Conservation (phyloP, 306 rosid species). For the Quercus aquifolioides region DNA sequence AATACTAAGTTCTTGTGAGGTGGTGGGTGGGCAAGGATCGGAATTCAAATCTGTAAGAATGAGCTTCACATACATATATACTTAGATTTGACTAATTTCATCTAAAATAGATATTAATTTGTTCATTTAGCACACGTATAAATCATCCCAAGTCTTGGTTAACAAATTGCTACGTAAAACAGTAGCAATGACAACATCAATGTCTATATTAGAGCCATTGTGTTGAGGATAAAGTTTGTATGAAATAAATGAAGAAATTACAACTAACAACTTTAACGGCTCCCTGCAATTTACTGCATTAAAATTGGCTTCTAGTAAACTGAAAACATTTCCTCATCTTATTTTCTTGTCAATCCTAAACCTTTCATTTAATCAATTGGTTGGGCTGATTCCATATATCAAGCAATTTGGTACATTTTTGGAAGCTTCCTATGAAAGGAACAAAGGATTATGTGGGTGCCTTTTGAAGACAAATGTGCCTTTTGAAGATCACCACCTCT, state of each 20-base stretch:
- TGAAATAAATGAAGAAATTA: not conserved
- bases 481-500: not conserved
- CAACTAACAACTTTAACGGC: slow-evolving; percentile 12
- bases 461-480: not conserved
- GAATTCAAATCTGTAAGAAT: no score
- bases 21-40: no score
- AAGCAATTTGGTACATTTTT: slow-evolving; percentile 15
- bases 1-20: no score
- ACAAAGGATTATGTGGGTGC: not conserved
- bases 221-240: no score
- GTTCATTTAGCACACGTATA: no score
- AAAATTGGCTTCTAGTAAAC: not conserved
- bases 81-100: no score
- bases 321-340: slow-evolving; percentile 8
- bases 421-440: not conserved
- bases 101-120: no score
- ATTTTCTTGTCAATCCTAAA: slow-evolving; percentile 25
- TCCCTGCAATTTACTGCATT: not conserved
- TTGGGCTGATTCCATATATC: not conserved
- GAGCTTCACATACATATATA: no score
- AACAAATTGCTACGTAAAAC: no score
- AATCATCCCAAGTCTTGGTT: no score
- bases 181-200: not conserved
- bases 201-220: no score
- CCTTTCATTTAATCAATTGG: slow-evolving; percentile 30